These are phyloP conservation scores for Calocybe gambosa DNA, from an alignment of 1,284 basidiomycete genomes.

Conservation along the genomic window DNA sequence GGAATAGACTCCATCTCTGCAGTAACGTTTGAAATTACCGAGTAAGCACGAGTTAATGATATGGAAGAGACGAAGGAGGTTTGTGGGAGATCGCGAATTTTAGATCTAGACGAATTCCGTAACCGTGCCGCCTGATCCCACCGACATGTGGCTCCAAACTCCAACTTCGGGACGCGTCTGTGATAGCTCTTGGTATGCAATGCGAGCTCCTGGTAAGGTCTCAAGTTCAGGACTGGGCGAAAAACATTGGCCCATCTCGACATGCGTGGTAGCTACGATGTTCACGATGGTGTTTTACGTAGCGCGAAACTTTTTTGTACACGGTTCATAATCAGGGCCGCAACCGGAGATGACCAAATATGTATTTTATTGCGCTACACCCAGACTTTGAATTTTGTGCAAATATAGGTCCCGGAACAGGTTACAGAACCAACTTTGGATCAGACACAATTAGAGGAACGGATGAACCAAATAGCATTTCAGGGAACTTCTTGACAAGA, in stretches of 20 bases:
- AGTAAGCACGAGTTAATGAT: constrained; percentile 9
- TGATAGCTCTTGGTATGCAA: background rate
- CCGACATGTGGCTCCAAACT: constrained; percentile 9
- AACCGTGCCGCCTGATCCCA: constrained; percentile 13
- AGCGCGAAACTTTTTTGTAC: constrained; percentile 14
- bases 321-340: constrained; percentile 7
- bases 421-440: constrained; percentile 15
- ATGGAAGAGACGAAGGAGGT: constrained; percentile 8
- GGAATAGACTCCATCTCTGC: constrained; percentile 7
- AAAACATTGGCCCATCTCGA: constrained; percentile 7
- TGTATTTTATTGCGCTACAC: background rate
- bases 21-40: constrained; percentile 15
- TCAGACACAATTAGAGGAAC: constrained; percentile 14
- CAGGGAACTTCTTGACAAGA: constrained; percentile 30
- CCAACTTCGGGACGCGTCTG: constrained; percentile 1
- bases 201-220: constrained; percentile 1
- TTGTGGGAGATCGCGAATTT: constrained; percentile 5
- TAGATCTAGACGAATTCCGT: constrained; percentile 10
- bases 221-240: constrained; percentile 3
- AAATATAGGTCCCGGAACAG: background rate
- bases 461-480: constrained; percentile 21
- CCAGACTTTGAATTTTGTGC: background rate
- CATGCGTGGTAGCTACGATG: constrained; percentile 10
- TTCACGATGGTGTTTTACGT: constrained; percentile 9
- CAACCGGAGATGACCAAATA: background rate